Evolutionary conservation across 2,329 filamentous ascomycete species (phyloP).

Genomic region (Alternaria novae-zelandiae): DNA sequence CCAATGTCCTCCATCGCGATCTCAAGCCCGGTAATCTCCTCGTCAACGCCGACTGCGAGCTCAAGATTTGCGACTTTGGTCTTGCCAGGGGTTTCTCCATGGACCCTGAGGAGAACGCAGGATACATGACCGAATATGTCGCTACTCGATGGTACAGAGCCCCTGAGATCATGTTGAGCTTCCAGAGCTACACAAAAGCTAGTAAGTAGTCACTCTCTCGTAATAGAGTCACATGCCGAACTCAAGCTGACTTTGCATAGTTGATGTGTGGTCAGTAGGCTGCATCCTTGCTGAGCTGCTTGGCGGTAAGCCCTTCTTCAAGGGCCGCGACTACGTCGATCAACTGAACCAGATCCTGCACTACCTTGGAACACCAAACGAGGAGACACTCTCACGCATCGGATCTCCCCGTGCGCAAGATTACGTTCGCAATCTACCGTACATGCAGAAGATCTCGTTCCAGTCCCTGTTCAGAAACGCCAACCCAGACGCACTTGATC

Average conservation of each 20-base stretch:
- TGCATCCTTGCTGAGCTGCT: constrained; percentile 97
- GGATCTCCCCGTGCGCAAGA: constrained; percentile 95
- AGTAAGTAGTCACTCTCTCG: constrained; percentile 56
- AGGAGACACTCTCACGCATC: constrained; percentile 91
- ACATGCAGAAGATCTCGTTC: constrained; percentile 94
- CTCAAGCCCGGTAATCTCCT: constrained; percentile 96
- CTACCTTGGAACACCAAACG: constrained; percentile 94
- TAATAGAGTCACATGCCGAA: constrained; percentile 1
- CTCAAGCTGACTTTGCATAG: constrained; percentile 56
- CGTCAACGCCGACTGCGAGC: constrained; percentile 98
- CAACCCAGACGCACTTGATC: constrained; percentile 93
- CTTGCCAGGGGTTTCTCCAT: constrained; percentile 95
- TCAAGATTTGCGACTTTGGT: constrained; percentile 99
- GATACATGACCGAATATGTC: constrained; percentile 99
- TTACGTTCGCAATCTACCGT: constrained; percentile 95
- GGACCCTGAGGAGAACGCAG: constrained; percentile 96
- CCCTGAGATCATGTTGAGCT: constrained; percentile 99
- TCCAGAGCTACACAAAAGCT: constrained; percentile 99
- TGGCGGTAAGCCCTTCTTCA: constrained; percentile 97
- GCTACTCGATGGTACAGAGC: constrained; percentile 98
- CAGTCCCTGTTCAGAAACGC: constrained; percentile 87
- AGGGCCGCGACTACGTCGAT: constrained; percentile 98
- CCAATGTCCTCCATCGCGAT: constrained; percentile 95
- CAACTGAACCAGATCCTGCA: constrained; percentile 99
- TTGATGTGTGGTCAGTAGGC: constrained; percentile 98